Evolutionary conservation across 1,284 basidiomycete species (phyloP).

Genomic region (Ceratobasidium sp.): DNA sequence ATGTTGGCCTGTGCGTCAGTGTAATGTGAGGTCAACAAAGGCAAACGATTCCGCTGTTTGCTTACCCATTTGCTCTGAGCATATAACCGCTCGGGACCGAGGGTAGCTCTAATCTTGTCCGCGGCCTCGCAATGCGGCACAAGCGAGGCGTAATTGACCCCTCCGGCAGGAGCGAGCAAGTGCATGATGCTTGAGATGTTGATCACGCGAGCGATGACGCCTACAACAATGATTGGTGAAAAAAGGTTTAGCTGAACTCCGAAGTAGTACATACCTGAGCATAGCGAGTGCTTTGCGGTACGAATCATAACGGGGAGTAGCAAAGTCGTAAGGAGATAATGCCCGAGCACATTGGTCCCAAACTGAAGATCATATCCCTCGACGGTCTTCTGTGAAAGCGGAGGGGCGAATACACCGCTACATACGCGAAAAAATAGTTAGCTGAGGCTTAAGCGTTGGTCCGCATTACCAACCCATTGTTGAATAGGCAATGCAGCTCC

Average conservation of each 20-base stretch:
- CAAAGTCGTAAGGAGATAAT: conserved; percentile 44
- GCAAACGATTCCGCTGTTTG: too few relatives aligned
- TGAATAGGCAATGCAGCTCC: conserved; percentile 45
- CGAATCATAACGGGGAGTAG: conserved; percentile 45
- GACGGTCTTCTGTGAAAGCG: conserved; percentile 34
- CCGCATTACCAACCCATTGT: conserved; percentile 36
- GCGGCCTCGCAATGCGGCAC: conserved; percentile 9
- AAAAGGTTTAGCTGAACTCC: not conserved
- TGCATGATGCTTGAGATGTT: conserved; percentile 28
- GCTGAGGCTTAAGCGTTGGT: not conserved
- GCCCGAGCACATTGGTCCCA: conserved; percentile 49
- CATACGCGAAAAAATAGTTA: not conserved
- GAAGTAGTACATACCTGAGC: conserved; percentile 8
- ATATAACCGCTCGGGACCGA: conserved; percentile 25
- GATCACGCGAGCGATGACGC: conserved; percentile 26
- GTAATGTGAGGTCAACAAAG: not conserved
- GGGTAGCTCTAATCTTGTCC: conserved; percentile 6
- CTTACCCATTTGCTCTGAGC: conserved; percentile 41
- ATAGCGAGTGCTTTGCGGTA: conserved; percentile 26
- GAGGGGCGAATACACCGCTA: conserved; percentile 42
- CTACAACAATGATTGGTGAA: not conserved
- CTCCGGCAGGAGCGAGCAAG: conserved; percentile 32
- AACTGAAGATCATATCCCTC: conserved; percentile 50
- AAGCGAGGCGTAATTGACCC: conserved; percentile 16
- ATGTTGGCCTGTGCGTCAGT: conserved; percentile 38